Evolutionary conservation across 768 basidiomycete genomes (phyloP).

Genomic region (Chalciporus sphaerocephalus): DNA sequence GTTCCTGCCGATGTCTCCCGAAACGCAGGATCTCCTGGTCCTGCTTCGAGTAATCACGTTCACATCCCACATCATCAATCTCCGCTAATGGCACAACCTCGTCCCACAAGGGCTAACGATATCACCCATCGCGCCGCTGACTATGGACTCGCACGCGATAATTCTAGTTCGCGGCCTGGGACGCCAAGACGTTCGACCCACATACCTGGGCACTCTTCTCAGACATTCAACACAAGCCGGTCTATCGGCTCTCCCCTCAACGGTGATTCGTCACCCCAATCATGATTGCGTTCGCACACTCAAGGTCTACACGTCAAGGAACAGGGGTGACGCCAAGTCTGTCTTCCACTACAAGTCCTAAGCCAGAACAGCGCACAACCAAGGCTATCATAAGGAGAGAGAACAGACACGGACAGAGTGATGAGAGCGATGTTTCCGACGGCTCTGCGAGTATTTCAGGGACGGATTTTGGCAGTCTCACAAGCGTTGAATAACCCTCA

Average conservation of each 20-base stretch:
- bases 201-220: constrained; percentile 28
- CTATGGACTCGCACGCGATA: constrained; percentile 15
- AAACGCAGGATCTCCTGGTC: constrained; percentile 1
- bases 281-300: constrained; percentile 36
- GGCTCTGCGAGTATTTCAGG: constrained; percentile 38
- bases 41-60: constrained; percentile 5
- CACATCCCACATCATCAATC: constrained; percentile 9
- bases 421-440: constrained; percentile 34
- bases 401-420: constrained; percentile 16
- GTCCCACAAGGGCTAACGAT: constrained; percentile 24
- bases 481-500: constrained; percentile 42
- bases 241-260: constrained; percentile 41
- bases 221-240: constrained; percentile 30
- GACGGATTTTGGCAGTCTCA: constrained; percentile 46
- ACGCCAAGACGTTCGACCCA: constrained; percentile 26
- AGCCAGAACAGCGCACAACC: constrained; percentile 17
- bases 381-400: constrained; percentile 14
- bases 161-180: constrained; percentile 24
- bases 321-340: constrained; percentile 23
- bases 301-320: constrained; percentile 33
- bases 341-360: constrained; percentile 20
- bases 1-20: constrained; percentile 59
- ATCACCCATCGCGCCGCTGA: constrained; percentile 13
- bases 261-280: constrained; percentile 44
- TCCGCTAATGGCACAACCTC: constrained; percentile 27